These are phyloP conservation scores for Elsinoe australis DNA, from an alignment of 2,329 filamentous ascomycete species.

Conservation along the genomic window DNA sequence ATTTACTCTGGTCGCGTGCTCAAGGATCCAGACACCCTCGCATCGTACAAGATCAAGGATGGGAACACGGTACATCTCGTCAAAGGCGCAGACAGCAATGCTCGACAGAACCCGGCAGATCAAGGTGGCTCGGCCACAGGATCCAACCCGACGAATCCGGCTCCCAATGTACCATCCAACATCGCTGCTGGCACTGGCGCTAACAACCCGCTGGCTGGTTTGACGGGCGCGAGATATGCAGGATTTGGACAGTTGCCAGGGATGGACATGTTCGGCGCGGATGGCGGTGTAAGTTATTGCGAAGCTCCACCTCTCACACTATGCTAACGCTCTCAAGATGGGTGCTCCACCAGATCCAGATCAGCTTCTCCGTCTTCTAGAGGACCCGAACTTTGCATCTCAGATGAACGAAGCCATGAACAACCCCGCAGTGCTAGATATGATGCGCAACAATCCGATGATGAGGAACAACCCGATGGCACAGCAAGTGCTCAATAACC, in stretches of 20 bases:
- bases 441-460: conserved; percentile 57
- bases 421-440: conserved; percentile 89
- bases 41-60: conserved; percentile 86
- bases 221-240: conserved; percentile 90
- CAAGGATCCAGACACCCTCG: conserved; percentile 84
- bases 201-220: conserved; percentile 79
- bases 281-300: conserved; percentile 67
- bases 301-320: neutral
- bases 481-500: conserved; percentile 78
- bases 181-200: conserved; percentile 70
- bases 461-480: conserved; percentile 86
- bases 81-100: conserved; percentile 89
- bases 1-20: conserved; percentile 97
- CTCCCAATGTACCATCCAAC: conserved; percentile 61
- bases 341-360: conserved; percentile 77
- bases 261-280: conserved; percentile 82
- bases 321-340: conserved; percentile 56
- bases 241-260: conserved; percentile 84
- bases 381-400: conserved; percentile 77
- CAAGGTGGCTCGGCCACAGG: conserved; percentile 36
- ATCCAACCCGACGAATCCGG: conserved; percentile 35
- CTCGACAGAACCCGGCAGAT: conserved; percentile 49
- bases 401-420: conserved; percentile 91
- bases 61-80: conserved; percentile 95
- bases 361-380: conserved; percentile 73